Conservation (phyloP, 208 protist species). For the Tritrichomonas musculus region DNA sequence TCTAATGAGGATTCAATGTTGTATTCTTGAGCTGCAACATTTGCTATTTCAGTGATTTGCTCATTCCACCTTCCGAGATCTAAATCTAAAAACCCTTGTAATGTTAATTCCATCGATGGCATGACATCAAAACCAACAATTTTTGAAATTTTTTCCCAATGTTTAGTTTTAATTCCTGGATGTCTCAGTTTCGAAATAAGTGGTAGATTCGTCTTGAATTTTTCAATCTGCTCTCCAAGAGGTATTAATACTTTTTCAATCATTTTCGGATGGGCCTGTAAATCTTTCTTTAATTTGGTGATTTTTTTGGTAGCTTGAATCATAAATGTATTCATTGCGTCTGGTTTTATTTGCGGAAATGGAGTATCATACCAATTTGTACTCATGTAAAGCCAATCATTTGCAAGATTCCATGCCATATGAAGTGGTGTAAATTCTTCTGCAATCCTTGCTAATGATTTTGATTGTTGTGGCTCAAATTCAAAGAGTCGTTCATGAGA, state of each 20-base stretch:
- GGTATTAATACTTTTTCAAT: conserved; percentile 19
- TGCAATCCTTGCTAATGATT: not conserved
- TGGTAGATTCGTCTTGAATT: conserved; percentile 82
- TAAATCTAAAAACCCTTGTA: conserved; percentile 68
- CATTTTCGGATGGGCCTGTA: not conserved
- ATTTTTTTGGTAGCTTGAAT: conserved; percentile 10
- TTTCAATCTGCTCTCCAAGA: conserved; percentile 66
- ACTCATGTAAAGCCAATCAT: not conserved
- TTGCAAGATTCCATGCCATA: not conserved
- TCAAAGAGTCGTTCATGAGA: not conserved
- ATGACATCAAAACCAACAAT: conserved; percentile 59
- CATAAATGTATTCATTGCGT: not conserved
- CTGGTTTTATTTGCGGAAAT: conserved; percentile 32
- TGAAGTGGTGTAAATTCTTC: not conserved
- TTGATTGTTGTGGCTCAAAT: not conserved
- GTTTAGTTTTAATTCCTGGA: conserved; percentile 56
- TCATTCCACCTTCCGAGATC: conserved; percentile 68
- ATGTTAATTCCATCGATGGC: conserved; percentile 53
- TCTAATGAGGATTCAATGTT: conserved; percentile 85
- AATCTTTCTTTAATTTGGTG: not conserved
- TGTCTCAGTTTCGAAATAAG: conserved; percentile 80
- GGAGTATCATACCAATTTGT: not conserved
- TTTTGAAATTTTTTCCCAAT: conserved; percentile 70
- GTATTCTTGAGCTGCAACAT: conserved; percentile 81
- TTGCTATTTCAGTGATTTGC: conserved; percentile 74